These are phyloP conservation scores for Stellera chamaejasme DNA, from an alignment of 345 rosid genomes.

Conservation along the genomic window DNA sequence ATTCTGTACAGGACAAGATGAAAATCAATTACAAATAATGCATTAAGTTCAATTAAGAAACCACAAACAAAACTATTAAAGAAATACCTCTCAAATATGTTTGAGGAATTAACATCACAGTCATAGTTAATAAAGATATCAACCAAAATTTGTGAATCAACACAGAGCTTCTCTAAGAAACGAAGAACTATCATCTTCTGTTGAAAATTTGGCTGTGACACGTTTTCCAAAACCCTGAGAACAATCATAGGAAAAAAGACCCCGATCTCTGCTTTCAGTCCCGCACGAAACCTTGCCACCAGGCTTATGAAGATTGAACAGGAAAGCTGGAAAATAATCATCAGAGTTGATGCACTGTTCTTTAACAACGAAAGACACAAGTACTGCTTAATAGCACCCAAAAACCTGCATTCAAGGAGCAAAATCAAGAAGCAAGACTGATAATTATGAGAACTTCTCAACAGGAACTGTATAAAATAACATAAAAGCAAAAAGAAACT, in stretches of 20 bases:
- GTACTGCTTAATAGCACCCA: conserved; percentile 98
- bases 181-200: conserved; percentile 99
- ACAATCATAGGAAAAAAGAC: conserved; percentile 85
- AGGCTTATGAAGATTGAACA: conserved; percentile 98
- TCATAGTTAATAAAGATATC: conserved; percentile 98
- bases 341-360: conserved; percentile 89
- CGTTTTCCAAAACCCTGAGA: conserved; percentile 91
- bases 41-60: neutral
- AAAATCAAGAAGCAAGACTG: neutral
- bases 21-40: conserved; percentile 5
- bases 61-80: neutral
- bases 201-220: conserved; percentile 95
- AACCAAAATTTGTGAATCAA: conserved; percentile 95
- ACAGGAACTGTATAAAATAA: neutral
- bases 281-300: conserved; percentile 95
- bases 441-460: neutral
- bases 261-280: conserved; percentile 21
- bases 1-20: conserved; percentile 48
- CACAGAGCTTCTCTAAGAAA: conserved; percentile 89
- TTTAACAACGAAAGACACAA: conserved; percentile 86
- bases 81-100: conserved; percentile 94
- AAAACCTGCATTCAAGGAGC: conserved; percentile 52
- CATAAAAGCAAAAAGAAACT: neutral
- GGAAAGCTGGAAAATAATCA: conserved; percentile 98
- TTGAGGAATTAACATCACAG: conserved; percentile 98